Evolutionary conservation across 805 yeast species (phyloP), one percentile per base, ranked within the genome.

Genomic region (Saccharomycopsis sp.): DNA sequence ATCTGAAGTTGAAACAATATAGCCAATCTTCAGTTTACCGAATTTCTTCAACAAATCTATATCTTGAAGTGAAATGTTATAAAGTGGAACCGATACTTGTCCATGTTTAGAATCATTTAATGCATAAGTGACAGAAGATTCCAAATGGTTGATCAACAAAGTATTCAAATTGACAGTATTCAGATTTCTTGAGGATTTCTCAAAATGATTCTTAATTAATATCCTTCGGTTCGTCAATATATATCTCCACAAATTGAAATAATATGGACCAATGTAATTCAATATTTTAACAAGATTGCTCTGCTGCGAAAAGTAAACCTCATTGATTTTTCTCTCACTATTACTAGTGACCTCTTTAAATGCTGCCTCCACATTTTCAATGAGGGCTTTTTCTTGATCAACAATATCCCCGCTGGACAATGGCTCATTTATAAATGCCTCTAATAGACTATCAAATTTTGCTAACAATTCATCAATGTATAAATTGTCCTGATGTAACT

Each of bases 1-100:
- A 24, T 47, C 50, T 4, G 50, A 47, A 1, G 50, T 43, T 4
- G 32, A 27, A 14, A 44, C 50, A 23, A 47, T 20, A 36, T 19
- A 47, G 7, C 50, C 50, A 6, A 4, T 11, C 8, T 31, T 16
- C 23, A 14, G 9, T n/a, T 31, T 42, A 8, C 24, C 14, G 17
- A 24, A 29, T 6, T n/a, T 5, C 23, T 47, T 33, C 6, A 47
- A 22, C 2, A 13, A 11, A 19, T 32, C 44, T 14, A 47, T 7
- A 20, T 47, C 50, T 7, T 43, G 39, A 20, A 47, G 34, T 6
- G 47, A 21, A 7, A 47, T 21, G 24, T 47, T 47, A 19, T 47
- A 42, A 16, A 47, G 26, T 3, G 28, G n/a, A 13, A 24, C 14
- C n/a, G 46, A 35, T 3, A n/a, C n/a, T 1, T 3, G 11, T 4